Evolutionary conservation across 768 basidiomycete species (phyloP), one percentile per base, ranked within the genome.

Genomic region (Lyophyllum decastes): DNA sequence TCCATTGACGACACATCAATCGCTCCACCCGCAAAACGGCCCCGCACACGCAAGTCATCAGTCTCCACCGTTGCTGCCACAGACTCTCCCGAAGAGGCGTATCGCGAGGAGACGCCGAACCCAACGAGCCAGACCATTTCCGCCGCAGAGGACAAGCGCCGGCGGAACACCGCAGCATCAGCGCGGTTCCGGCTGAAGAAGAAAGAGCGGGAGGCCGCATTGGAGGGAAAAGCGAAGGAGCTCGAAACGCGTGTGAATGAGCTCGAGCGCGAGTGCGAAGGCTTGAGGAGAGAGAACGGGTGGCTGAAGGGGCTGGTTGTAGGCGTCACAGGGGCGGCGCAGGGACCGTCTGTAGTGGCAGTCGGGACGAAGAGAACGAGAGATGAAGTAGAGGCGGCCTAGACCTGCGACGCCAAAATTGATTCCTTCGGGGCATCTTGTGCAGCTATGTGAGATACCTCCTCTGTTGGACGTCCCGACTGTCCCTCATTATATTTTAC

Each of bases 101-200:
- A 61, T 33, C 60, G 60, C 21, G 66, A 71, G 24, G 76, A 61
- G 55, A 67, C 55, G 64, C 67, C 47, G 70, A 74, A 24, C 57
- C 17, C 21, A 38, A 11, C 64, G 22, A 21, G 51, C 34, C 70
- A 70, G 7, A 52, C 74, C 0, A 21, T 85, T 2, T 82, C 82
- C 7, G 77, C 87, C 5, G 72, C 88, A 0, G 94, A 96, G 72
- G 94, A 96, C 73, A 96, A 96, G 70, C 88, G 94, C n/a, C 82
- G 94, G 57, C 79, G 94, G 46, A 97, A 97, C 70, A 97, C 94
- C 0, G 92, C 92, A 1, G 94, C 94, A 0, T 93, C 90, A 52
- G 94, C 94, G 30, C 90, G 94, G 8, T 97, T 97, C 81, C 83
- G 94, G 58, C 73, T 94, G 67, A 97, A 96, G 82, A 97, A 97